Base-by-base conservation (phyloP, 139 green algal genomes). In the Chlorella sp. region DNA sequence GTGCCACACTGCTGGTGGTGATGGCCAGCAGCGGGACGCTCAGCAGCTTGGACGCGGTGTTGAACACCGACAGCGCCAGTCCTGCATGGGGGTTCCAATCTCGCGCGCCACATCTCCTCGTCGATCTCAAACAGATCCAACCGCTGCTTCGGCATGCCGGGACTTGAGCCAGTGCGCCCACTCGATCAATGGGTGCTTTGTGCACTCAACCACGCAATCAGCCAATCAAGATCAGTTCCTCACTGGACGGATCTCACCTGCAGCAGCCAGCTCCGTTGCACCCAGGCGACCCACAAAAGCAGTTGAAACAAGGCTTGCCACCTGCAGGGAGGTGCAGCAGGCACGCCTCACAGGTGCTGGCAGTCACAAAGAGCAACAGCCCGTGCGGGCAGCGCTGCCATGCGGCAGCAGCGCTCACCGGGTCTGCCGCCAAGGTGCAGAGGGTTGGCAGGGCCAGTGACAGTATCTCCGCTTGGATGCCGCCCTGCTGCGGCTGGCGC, bases 1-100 rank as follows among this genome's bases (percentile, higher is more conserved):
- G 73, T 1, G 94, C 94, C 13, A 95, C 89, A 0, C 72, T 82
- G 41, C 83, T 93, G 4, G 95, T 98, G 9, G 94, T 96, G 28
- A 96, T 91, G 0, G 83, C 83, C 43, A 97, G 87, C 38, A 83
- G 77, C 19, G 77, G 77, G 60, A 94, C 83, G 79, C 97, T 97
- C 67, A 96, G 84, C 22, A 98, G 78, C 82, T 95, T 95, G 40
- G 93, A 94, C 46, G 88, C 80, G 24, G 92, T 92, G 84, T 90
- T 93, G 88, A 94, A 96, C n/a, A 96, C 81, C 17, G 85, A 91
- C 0, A 97, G 89, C 0, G 90, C 92, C 32, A 95, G 88, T 14
- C 91, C 94, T 24, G 93, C 67, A 36, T n/a, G n/a, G n/a, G n/a
- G n/a, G n/a, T n/a, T n/a, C n/a, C n/a, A n/a, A n/a, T n/a, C n/a